Conservation (phyloP, 495 filamentous ascomycete species). For the Cryomyces antarcticus region DNA sequence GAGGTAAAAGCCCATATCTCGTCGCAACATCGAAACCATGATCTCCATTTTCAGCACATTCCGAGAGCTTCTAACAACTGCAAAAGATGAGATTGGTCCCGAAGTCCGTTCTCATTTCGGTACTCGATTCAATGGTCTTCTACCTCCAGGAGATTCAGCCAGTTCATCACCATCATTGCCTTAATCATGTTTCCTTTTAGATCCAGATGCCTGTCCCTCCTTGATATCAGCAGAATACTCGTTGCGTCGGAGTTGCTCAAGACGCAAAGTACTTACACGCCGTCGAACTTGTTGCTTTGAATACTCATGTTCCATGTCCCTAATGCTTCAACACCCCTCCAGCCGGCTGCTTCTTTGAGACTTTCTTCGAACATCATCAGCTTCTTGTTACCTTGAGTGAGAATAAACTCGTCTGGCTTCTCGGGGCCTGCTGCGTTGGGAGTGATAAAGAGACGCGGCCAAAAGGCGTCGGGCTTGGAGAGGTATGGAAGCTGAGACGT, state of each 20-base stretch:
- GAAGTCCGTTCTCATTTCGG: too few species aligned
- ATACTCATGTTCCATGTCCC: constrained; percentile 35
- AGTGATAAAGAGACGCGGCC: constrained; percentile 27
- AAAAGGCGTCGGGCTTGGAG: constrained; percentile 8
- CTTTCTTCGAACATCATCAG: constrained; percentile 27
- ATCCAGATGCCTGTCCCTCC: constrained; percentile 22
- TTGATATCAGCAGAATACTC: background rate
- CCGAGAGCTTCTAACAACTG: too few species aligned
- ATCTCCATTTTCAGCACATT: too few species aligned
- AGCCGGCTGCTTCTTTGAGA: constrained; percentile 19
- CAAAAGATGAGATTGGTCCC: too few species aligned
- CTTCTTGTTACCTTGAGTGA: constrained; percentile 31
- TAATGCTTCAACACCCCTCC: constrained; percentile 26
- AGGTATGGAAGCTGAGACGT: constrained; percentile 12
- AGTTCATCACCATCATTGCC: constrained; percentile 37
- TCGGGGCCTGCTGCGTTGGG: constrained; percentile 31
- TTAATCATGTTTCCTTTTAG: constrained; percentile 31
- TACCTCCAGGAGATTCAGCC: constrained; percentile 21
- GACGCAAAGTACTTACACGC: constrained; percentile 17
- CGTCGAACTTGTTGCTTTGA: constrained; percentile 30
- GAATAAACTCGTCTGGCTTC: constrained; percentile 30
- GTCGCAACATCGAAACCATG: too few species aligned
- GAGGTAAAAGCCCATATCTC: too few species aligned
- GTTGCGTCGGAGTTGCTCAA: background rate
- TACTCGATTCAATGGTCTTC: background rate